A percentile compares a stretch with the other conserved stretches of the same genome.
Conservation (phyloP, 2,329 filamentous ascomycete genomes). For the Ceratocystis alfenasii region DNA sequence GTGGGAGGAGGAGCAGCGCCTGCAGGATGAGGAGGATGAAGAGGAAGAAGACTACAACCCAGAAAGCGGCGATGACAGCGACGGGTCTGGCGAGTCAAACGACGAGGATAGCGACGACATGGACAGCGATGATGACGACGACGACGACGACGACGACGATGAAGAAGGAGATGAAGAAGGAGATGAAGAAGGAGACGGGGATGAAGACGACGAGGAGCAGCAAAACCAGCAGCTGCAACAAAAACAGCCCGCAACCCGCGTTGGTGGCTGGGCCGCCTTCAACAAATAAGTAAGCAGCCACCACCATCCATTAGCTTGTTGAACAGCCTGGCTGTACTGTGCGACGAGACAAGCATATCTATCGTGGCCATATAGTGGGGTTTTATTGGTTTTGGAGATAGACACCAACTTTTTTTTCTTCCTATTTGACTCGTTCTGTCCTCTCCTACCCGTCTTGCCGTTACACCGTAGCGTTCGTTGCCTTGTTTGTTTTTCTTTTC, state of each 20-base stretch:
- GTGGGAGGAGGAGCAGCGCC: slow-evolving; percentile 39
- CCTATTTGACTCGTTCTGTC: too few relatives aligned
- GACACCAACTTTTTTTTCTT: too few relatives aligned
- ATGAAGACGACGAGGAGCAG: neutral
- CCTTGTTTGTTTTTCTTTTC: neutral
- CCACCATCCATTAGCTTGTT: neutral
- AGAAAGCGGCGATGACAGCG: slow-evolving; percentile 41
- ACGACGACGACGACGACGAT: slow-evolving; percentile 27
- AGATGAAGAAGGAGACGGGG: neutral
- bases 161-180: slow-evolving; percentile 22
- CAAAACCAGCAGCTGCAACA: neutral
- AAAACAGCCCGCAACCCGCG: slow-evolving; percentile 12
- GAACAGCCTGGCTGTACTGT: too few relatives aligned
- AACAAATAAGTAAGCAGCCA: slow-evolving; percentile 12
- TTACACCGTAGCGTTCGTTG: neutral
- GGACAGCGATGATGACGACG: slow-evolving; percentile 29
- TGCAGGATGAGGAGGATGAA: slow-evolving; percentile 51
- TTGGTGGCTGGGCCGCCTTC: slow-evolving; percentile 21
- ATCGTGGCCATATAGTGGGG: too few relatives aligned
- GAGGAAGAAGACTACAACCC: slow-evolving; percentile 57
- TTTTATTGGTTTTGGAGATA: too few relatives aligned
- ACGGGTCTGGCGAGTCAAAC: slow-evolving; percentile 39
- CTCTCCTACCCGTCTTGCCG: too few relatives aligned
- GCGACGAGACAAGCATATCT: too few relatives aligned
- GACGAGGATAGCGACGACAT: slow-evolving; percentile 34